A percentile compares a stretch with the other conserved stretches of the same genome.
phyloP scores from a whole-genome alignment of 2,329 filamentous ascomycete species.

The Ceratocystis ficicola region DNA sequence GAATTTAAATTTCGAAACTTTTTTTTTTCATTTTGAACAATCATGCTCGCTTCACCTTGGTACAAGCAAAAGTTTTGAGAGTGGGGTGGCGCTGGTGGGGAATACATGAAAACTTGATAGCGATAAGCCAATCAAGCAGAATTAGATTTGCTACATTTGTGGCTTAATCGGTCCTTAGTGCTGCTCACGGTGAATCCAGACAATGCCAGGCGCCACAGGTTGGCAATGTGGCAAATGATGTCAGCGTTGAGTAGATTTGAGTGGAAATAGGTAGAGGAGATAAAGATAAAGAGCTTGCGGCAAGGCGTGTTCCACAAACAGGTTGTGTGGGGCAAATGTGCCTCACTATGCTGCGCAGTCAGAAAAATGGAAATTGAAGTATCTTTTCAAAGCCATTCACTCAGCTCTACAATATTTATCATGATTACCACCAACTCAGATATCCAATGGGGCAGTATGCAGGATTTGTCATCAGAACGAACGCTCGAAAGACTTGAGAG shows the following conservation, averaged over 20 bases:
- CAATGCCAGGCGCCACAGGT: conserved; percentile 8
- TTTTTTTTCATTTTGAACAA: conserved; percentile 1
- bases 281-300: conserved; percentile 6
- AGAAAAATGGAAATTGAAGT: no score
- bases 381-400: no score
- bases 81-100: conserved; percentile 20
- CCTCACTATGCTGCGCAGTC: no score
- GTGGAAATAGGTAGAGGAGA: not conserved
- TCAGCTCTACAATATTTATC: no score
- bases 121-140: conserved; percentile 21
- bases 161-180: conserved; percentile 4
- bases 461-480: no score
- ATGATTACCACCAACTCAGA: no score
- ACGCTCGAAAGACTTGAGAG: no score
- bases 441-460: no score
- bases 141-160: conserved; percentile 2
- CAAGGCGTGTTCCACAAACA: not conserved
- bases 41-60: conserved; percentile 6
- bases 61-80: conserved; percentile 19
- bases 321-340: not conserved
- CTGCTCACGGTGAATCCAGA: not conserved
- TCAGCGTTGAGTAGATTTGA: not conserved
- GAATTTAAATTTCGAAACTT: not conserved
- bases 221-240: conserved; percentile 2
- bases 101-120: conserved; percentile 16